Evolutionary conservation across 768 basidiomycete species (phyloP), one percentile per base, ranked within the genome.

Genomic region (Kwoniella europaea): DNA sequence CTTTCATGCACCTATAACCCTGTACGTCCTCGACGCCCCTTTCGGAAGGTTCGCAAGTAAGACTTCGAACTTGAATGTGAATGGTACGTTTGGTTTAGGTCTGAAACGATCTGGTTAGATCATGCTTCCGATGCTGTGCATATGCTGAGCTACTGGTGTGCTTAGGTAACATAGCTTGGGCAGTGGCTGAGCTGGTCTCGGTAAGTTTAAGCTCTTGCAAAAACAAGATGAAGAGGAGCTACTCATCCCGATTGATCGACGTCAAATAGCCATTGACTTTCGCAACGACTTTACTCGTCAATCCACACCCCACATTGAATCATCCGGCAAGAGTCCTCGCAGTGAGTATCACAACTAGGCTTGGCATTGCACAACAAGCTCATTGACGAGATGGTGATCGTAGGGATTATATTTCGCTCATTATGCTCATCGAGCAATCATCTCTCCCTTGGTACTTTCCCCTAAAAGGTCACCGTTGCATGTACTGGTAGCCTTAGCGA

Each of bases 381-480:
- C 50, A 69, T 18, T 18, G 15, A 5, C 12, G 16, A 43, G 43
- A 10, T 43, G 35, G 15, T 41, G 9, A 27, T 15, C 15, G 10
- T 61, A 82, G 15, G 72, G 80, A 7, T 85, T 91, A 63, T 95
- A 87, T 83, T 81, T 94, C 60, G 65, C 86, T 1, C 94, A 97
- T 85, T 96, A 98, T 84, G 72, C 87, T 63, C 94, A 96, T 83
- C 91, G 95, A 61, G 89, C 92, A 4, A 67, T 94, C 61, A 75
- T 97, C 42, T 91, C 90, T 1, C 92, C 93, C 6, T 85, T 96
- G 4, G 88, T 92, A 69, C 90, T 92, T 0, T 91, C 94, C 0
- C 77, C 81, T 22, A 89, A 89, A 42, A 88, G 93, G 55, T 91
- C 91, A 0, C 90, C 89, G 68, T 87, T 90, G 12, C 91, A 95